Evolutionary conservation across 257 asterid species (phyloP).

Genomic region (Solanum paucissectum): DNA sequence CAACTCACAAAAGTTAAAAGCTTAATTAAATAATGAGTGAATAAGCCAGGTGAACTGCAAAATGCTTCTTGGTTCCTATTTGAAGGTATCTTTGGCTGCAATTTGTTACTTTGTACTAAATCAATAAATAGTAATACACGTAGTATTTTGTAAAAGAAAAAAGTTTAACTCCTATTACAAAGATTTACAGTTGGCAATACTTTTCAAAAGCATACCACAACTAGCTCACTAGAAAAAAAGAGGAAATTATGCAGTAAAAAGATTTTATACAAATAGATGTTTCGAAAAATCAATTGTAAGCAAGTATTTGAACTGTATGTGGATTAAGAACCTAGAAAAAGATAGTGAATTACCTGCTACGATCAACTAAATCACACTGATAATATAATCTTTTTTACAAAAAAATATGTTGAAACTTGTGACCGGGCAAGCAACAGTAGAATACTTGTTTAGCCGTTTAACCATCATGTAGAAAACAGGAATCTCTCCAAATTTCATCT

Average conservation of each 20-base stretch:
- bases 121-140: not conserved
- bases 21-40: not conserved
- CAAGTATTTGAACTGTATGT: not conserved
- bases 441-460: not conserved
- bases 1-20: not conserved
- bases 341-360: not conserved
- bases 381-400: not conserved
- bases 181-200: not conserved
- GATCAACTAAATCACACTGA: not conserved
- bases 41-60: not conserved
- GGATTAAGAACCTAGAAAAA: not conserved
- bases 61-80: not conserved
- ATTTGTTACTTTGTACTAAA: not conserved
- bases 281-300: not conserved
- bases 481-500: not conserved
- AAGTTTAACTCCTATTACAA: not conserved
- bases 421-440: not conserved
- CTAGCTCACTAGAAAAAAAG: not conserved
- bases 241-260: not conserved
- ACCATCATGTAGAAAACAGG: not conserved
- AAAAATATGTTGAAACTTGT: not conserved
- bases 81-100: not conserved
- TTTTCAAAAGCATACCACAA: not conserved
- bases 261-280: not conserved
- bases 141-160: not conserved